Base-by-base conservation (phyloP, 805 yeast species). In the Zygoascus biomembranicola region DNA sequence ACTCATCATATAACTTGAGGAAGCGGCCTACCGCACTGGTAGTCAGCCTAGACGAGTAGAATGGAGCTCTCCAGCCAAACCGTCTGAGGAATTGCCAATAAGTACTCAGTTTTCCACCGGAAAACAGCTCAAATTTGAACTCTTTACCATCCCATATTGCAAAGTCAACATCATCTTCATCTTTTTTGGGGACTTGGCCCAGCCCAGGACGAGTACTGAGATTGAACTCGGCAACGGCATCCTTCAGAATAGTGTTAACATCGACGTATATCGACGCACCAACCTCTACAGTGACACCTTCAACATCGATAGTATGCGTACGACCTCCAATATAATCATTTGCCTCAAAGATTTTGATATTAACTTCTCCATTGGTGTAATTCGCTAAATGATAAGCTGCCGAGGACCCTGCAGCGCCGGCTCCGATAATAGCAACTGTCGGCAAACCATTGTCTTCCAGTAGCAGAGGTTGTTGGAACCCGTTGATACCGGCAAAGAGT, bases 361-460 rank as follows among this genome's bases (percentile, higher is more conserved):
- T 66, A 54, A 59, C 73, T 0, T 56, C 14, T 14, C 51, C 54
- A 32, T 65, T 59, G 1, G 75, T 65, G 57, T 61, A 75, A 47
- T 67, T 69, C 41, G 74, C 72, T 14, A 77, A 64, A 54, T 77
- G 68, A 57, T 75, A 72, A 2, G 81, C 75, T n/a, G 75, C 67
- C 2, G 77, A 63, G 0, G 79, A 63, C 1, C 82, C 81, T 9
- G 77, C 79, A 2, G 81, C 73, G 2, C 81, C 82, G 0, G 80
- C 78, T 2, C 82, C 81, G 31, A 75, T 66, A 23, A 76, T 70
- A 1, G 78, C 79, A 14, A 75, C 50, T 4, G 13, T 16, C 5
- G 44, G 44, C 4, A 19, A 18, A 18, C 20, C 44, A 42, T 42
- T 42, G 20, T 42, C 16, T 18, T 42, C 26, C 20, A 18, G 44